Percentiles rank a stretch among this genome's conserved stretches.
phyloP scores from a whole-genome alignment of 768 basidiomycete genomes.

The Rhodotorula babjevae region DNA sequence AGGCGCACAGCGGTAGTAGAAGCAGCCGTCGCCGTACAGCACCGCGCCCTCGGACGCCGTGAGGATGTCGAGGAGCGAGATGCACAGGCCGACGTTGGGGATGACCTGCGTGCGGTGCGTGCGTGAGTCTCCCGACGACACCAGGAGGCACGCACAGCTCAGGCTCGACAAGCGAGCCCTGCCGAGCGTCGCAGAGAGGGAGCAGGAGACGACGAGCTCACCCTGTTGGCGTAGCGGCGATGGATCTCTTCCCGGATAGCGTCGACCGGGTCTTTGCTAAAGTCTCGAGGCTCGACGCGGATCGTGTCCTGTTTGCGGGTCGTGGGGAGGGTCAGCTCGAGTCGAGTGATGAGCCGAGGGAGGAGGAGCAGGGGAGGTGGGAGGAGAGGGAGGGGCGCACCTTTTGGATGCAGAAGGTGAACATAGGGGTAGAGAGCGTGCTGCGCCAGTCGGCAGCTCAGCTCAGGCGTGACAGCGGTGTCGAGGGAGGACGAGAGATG shows the following conservation, averaged over 20 bases:
- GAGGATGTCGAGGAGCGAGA: slow-evolving; percentile 80
- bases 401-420: slow-evolving; percentile 39
- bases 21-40: slow-evolving; percentile 84
- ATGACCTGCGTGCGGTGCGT: slow-evolving; percentile 55
- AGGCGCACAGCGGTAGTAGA: slow-evolving; percentile 81
- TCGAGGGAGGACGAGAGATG: no score
- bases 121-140: no score
- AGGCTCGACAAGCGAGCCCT: neutral
- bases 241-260: slow-evolving; percentile 82
- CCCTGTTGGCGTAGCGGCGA: slow-evolving; percentile 84
- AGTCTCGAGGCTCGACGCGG: slow-evolving; percentile 79
- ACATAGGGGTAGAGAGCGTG: slow-evolving; percentile 7
- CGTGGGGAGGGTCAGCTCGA: no score
- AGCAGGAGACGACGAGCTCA: slow-evolving; percentile 13
- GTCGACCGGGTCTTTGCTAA: slow-evolving; percentile 68
- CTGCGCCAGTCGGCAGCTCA: neutral
- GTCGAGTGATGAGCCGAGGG: neutral
- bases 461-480: no score
- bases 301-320: slow-evolving; percentile 68
- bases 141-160: neutral
- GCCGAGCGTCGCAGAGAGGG: neutral
- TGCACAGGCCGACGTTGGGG: slow-evolving; percentile 83
- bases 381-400: neutral
- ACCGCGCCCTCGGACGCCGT: slow-evolving; percentile 87
- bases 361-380: neutral